Evolutionary conservation across 1,284 basidiomycete genomes (phyloP), one percentile per base, ranked within the genome.

Genomic region (Trametes versicolor): DNA sequence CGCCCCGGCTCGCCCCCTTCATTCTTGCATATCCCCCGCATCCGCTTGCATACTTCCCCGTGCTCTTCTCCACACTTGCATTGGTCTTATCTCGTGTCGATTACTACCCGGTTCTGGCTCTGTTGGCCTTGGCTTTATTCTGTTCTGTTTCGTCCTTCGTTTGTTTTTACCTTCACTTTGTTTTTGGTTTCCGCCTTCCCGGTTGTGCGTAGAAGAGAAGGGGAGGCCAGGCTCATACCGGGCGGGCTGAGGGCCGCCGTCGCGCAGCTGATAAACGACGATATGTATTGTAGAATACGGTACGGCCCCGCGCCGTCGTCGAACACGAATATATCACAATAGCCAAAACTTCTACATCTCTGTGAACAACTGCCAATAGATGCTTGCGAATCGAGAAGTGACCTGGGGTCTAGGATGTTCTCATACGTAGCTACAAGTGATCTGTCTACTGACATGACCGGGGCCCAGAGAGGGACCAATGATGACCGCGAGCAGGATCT

Each of bases 401-500:
- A 5, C 27, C 27, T 12, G 27, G 1, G 34, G 23, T 37, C 13
- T n/a, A 2, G n/a, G 21, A 6, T 12, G 6, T 17, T 58, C 41
- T 56, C 50, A 65, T 5, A 36, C 55, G 27, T 70, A 82, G 19
- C 62, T 73, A 66, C 86, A 87, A 60, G 73, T 77, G 43, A 67
- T 55, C 64, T 76, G 76, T 64, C 84, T 78, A 60, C 78, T 79
- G 23, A 85, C 80, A 60, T 78, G 74, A 51, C 80, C 82, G 12
- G 77, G 79, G 87, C 89, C 91, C 65, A 88, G 82, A 1, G 91
- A 83, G 25, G 91, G 82, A 2, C 95, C 96, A 59, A 95, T 78
- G 49, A 96, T 88, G n/a, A 92, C 78, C 25, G 97, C 77, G 58
- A 96, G 79, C 43, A 96, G 71, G 4, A 90, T 53, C 76, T 98